A percentile compares a stretch with the other conserved stretches of the same genome.
Conservation (phyloP, 495 filamentous ascomycete genomes). For the Ramalina peruviana region DNA sequence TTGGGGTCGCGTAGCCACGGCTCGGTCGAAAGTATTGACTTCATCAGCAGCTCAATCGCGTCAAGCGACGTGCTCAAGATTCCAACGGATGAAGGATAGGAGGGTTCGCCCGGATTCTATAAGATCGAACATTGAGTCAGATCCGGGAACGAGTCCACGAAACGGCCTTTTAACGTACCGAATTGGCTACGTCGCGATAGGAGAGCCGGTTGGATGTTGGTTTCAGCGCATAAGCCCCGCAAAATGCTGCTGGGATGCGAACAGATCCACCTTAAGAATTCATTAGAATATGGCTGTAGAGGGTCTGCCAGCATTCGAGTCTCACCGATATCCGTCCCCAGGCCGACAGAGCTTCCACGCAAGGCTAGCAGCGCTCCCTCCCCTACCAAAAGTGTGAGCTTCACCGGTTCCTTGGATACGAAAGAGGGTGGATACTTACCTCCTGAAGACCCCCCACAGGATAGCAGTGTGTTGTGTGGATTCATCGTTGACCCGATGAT, state of each 20-base stretch:
- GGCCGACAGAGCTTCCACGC: constrained; percentile 23
- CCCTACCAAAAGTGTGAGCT: constrained; percentile 4
- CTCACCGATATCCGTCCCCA: constrained; percentile 28
- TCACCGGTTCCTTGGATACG: neutral
- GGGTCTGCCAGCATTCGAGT: neutral
- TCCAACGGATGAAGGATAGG: constrained; percentile 18
- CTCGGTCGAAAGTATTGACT: constrained; percentile 18
- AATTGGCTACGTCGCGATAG: constrained; percentile 28
- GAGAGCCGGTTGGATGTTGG: constrained; percentile 31
- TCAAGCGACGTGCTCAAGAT: constrained; percentile 10
- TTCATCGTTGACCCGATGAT: constrained; percentile 39
- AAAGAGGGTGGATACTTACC: constrained; percentile 1
- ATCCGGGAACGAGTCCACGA: no score
- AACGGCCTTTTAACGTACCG: constrained; percentile 9
- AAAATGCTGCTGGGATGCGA: constrained; percentile 35
- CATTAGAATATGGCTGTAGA: neutral
- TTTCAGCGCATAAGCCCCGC: constrained; percentile 30
- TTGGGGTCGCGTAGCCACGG: constrained; percentile 24
- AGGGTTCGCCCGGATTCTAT: constrained; percentile 23
- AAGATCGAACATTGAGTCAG: neutral
- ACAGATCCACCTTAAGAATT: constrained; percentile 28
- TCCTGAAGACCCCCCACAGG: constrained; percentile 33
- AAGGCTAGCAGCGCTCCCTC: constrained; percentile 28
- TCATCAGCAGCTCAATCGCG: constrained; percentile 23
- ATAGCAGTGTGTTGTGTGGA: constrained; percentile 33